phyloP scores from a whole-genome alignment of 2,329 filamentous ascomycete genomes.

The Hymenoscyphus repandus region DNA sequence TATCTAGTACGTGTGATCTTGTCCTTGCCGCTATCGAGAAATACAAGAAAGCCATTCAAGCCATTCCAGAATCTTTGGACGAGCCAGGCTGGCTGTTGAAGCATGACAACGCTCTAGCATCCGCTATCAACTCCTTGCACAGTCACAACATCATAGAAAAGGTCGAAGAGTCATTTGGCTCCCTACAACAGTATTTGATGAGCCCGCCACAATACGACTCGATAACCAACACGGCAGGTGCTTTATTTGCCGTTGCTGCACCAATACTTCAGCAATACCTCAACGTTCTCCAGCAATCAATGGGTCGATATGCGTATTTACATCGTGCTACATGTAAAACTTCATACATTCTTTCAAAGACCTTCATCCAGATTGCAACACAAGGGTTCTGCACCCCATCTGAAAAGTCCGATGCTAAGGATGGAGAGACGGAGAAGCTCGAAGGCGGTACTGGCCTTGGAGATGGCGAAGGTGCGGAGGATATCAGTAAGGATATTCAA shows the following conservation, averaged over 20 bases:
- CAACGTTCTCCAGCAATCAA: conserved; percentile 51
- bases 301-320: conserved; percentile 54
- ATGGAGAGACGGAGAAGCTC: conserved; percentile 69
- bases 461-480: conserved; percentile 90
- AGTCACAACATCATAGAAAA: conserved; percentile 26
- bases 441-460: conserved; percentile 91
- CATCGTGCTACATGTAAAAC: conserved; percentile 70
- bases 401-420: conserved; percentile 69
- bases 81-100: conserved; percentile 57
- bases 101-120: conserved; percentile 27
- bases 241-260: conserved; percentile 54
- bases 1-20: conserved; percentile 65
- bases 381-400: conserved; percentile 90
- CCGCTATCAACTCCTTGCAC: conserved; percentile 26
- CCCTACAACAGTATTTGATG: conserved; percentile 33
- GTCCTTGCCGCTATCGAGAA: conserved; percentile 77
- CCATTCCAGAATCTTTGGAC: conserved; percentile 53
- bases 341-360: conserved; percentile 67
- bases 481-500: conserved; percentile 95
- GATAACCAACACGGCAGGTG: conserved; percentile 42
- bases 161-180: conserved; percentile 39
- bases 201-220: conserved; percentile 23
- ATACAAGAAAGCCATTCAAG: conserved; percentile 50
- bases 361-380: conserved; percentile 71
- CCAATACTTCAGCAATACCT: conserved; percentile 75